Percentiles rank a stretch among this genome's conserved stretches.
These are phyloP conservation scores for Phytopythium aichiense DNA, from an alignment of 352 stramenopile genomes.

Conservation along the genomic window DNA sequence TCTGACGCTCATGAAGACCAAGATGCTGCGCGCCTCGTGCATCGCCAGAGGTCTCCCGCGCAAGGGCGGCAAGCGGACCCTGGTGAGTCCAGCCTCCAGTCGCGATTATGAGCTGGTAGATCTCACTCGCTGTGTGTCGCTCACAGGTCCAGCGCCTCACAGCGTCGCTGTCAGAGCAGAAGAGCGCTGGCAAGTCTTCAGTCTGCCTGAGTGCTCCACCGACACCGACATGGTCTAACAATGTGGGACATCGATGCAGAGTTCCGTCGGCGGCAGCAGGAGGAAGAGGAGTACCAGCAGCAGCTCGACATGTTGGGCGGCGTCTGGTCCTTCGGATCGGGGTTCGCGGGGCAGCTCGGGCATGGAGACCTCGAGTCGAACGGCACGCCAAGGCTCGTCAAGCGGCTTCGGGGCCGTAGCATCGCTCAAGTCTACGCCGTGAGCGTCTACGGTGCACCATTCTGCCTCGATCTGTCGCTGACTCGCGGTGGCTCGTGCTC, in stretches of 20 bases:
- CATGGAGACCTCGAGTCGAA: constrained; percentile 67
- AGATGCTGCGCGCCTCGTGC: constrained; percentile 77
- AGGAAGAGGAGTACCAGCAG: constrained; percentile 64
- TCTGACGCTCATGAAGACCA: constrained; percentile 77
- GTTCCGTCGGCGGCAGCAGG: constrained; percentile 43
- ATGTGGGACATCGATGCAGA: constrained; percentile 24
- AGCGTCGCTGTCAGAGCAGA: constrained; percentile 57
- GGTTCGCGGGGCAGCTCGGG: constrained; percentile 63
- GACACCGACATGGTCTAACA: not conserved
- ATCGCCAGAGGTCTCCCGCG: constrained; percentile 53
- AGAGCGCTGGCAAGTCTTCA: constrained; percentile 32
- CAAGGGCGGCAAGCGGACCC: constrained; percentile 62
- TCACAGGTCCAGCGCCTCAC: constrained; percentile 43
- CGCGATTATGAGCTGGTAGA: not conserved
- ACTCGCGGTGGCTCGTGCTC: not conserved
- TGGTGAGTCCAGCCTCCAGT: constrained; percentile 20
- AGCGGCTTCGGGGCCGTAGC: constrained; percentile 53
- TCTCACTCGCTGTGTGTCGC: not conserved
- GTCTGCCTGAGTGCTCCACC: not conserved
- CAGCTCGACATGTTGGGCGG: constrained; percentile 78
- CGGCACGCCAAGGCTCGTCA: constrained; percentile 56
- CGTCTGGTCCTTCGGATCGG: constrained; percentile 80
- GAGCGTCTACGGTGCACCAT: constrained; percentile 6
- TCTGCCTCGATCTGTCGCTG: not conserved
- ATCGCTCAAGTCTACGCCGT: constrained; percentile 77